phyloP scores from a whole-genome alignment of 1,284 basidiomycete genomes.

The Sphaerobolus stellatus region DNA sequence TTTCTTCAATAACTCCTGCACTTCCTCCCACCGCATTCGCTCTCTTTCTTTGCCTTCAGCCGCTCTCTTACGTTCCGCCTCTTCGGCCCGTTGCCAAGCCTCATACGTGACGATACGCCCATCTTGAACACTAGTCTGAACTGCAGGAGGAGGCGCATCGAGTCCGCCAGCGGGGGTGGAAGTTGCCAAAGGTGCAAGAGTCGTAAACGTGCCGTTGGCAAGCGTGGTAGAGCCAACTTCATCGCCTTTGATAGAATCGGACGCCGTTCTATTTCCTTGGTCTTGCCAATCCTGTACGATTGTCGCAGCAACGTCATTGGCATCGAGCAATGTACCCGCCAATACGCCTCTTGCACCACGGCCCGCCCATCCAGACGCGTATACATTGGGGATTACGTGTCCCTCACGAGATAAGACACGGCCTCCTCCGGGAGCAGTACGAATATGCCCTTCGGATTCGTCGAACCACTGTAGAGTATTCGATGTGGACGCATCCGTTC shows the following conservation, averaged over 20 bases:
- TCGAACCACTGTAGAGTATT: conserved; percentile 48
- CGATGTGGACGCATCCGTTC: neutral
- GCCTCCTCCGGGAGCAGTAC: conserved; percentile 41
- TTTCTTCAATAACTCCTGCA: no score
- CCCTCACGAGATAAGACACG: conserved; percentile 51
- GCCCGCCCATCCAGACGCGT: conserved; percentile 93
- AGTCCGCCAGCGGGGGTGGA: neutral
- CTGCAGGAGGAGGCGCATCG: neutral
- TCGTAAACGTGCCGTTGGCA: neutral
- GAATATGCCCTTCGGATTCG: conserved; percentile 51
- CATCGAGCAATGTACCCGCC: conserved; percentile 92
- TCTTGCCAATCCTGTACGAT: conserved; percentile 56
- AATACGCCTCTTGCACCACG: conserved; percentile 91
- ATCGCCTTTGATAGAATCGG: no score
- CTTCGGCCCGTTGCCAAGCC: no score
- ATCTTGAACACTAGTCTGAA: neutral
- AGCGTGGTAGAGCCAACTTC: neutral
- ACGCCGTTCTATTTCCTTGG: neutral
- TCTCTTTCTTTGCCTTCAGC: no score
- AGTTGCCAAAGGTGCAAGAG: neutral
- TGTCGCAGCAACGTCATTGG: conserved; percentile 75
- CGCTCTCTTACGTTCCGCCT: no score
- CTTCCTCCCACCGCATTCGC: no score
- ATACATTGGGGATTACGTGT: conserved; percentile 60
- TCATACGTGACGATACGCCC: no score